Evolutionary conservation across 257 asterid genomes (phyloP).

Genomic region (Capsicum rhomboideum): DNA sequence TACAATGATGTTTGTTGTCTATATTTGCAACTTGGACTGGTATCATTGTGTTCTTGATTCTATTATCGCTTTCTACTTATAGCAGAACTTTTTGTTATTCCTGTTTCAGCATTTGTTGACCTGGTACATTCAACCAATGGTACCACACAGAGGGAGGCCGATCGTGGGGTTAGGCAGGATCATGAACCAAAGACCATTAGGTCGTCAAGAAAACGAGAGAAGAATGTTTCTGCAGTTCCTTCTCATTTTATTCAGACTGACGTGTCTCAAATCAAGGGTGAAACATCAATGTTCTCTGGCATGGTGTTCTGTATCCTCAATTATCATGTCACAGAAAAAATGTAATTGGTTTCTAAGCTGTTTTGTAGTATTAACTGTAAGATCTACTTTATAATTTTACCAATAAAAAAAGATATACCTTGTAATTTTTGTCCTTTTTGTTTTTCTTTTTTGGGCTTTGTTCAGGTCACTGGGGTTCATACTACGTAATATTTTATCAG

Average conservation of each 20-base stretch:
- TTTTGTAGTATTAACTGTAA: not conserved
- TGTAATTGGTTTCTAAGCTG: not conserved
- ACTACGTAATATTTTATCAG: not conserved
- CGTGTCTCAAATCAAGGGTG: constrained; percentile 76
- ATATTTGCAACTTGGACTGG: not conserved
- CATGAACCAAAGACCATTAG: constrained; percentile 44
- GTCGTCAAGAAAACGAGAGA: constrained; percentile 37
- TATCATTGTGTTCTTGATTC: constrained; percentile 3
- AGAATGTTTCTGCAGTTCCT: constrained; percentile 68
- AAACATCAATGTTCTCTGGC: constrained; percentile 59
- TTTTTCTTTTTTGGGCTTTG: not conserved
- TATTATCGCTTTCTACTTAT: not conserved
- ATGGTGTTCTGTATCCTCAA: constrained; percentile 81
- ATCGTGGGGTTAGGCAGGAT: constrained; percentile 32
- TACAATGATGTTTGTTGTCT: constrained; percentile 4
- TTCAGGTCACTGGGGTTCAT: not conserved
- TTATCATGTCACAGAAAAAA: not conserved
- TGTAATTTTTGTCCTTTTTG: not conserved
- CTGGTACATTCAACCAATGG: constrained; percentile 94
- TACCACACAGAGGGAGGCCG: constrained; percentile 52
- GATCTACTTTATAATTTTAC: not conserved
- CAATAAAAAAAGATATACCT: not conserved
- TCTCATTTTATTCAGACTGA: constrained; percentile 84
- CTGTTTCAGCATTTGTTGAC: constrained; percentile 73
- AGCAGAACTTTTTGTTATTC: not conserved